Evolutionary conservation across 805 yeast genomes (phyloP).

Genomic region (Ogataea siamensis): DNA sequence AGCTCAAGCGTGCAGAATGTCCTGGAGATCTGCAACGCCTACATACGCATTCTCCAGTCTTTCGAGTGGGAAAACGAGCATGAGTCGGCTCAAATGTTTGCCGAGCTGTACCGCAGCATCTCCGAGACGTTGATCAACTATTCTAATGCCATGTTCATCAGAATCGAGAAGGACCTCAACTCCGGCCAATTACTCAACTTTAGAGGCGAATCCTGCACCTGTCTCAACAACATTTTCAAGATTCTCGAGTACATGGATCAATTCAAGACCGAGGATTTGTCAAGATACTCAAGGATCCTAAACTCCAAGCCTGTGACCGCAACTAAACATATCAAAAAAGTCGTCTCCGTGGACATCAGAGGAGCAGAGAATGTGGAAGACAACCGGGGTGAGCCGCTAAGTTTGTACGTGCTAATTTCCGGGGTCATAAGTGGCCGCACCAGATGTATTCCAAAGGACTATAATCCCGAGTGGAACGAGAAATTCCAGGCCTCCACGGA

Average conservation of each 20-base stretch:
- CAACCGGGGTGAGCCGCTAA: constrained; percentile 29
- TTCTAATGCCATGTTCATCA: constrained; percentile 35
- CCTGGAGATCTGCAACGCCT: constrained; percentile 30
- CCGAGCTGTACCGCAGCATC: constrained; percentile 58
- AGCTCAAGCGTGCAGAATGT: constrained; percentile 30
- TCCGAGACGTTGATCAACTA: constrained; percentile 59
- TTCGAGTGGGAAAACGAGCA: constrained; percentile 65
- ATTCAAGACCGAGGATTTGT: constrained; percentile 14
- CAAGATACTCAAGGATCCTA: constrained; percentile 17
- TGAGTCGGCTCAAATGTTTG: constrained; percentile 61
- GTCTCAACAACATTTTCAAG: constrained; percentile 31
- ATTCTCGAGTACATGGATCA: constrained; percentile 20
- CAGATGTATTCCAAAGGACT: constrained; percentile 54
- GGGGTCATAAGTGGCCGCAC: constrained; percentile 47
- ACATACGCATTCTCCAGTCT: constrained; percentile 50
- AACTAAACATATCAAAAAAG: constrained; percentile 13
- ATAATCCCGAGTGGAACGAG: constrained; percentile 85
- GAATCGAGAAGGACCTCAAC: constrained; percentile 19
- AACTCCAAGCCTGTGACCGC: constrained; percentile 1
- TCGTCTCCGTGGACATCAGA: constrained; percentile 25
- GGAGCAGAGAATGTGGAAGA: constrained; percentile 35
- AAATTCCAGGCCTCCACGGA: constrained; percentile 55
- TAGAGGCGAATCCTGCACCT: constrained; percentile 29
- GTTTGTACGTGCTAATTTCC: constrained; percentile 23
- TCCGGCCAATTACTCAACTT: constrained; percentile 16